These are phyloP conservation scores for Emiliania huxleyi DNA, from an alignment of 78 protist genomes.

Conservation along the genomic window DNA sequence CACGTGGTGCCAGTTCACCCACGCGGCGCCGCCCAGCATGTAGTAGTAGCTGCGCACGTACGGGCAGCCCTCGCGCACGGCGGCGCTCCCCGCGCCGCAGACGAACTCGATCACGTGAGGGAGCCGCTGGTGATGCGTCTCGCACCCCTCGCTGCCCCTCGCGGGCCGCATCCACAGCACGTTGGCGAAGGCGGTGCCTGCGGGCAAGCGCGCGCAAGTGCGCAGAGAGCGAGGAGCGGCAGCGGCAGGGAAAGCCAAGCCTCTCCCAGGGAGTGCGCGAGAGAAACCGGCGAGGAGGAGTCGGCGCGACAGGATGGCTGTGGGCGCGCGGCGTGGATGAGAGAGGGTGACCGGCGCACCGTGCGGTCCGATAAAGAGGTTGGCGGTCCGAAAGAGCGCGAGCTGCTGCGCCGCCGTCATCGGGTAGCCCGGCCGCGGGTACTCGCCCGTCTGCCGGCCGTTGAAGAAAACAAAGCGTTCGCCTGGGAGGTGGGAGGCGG, in stretches of 20 bases:
- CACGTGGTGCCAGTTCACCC: background rate
- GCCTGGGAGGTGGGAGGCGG: background rate
- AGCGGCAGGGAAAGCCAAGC: no score
- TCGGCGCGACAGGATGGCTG: no score
- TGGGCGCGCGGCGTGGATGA: no score
- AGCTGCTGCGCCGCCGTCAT: background rate
- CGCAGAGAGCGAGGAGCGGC: no score
- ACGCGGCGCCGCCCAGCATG: background rate
- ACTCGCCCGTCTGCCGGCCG: background rate
- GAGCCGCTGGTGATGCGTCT: background rate
- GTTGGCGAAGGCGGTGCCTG: background rate
- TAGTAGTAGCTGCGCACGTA: background rate
- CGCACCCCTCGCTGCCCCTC: background rate
- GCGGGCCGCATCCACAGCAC: background rate
- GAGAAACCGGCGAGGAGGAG: no score
- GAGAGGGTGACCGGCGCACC: no score
- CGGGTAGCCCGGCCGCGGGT: background rate
- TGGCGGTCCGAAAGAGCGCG: background rate
- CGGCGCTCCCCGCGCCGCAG: background rate
- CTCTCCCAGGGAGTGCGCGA: no score
- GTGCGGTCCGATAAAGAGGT: background rate
- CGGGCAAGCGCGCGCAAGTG: no score
- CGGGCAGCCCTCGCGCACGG: background rate
- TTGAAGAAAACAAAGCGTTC: background rate
- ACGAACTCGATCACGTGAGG: background rate